Base-by-base conservation (phyloP, 202 grass and related monocot genomes). In the Schoenoplectus triqueter region DNA sequence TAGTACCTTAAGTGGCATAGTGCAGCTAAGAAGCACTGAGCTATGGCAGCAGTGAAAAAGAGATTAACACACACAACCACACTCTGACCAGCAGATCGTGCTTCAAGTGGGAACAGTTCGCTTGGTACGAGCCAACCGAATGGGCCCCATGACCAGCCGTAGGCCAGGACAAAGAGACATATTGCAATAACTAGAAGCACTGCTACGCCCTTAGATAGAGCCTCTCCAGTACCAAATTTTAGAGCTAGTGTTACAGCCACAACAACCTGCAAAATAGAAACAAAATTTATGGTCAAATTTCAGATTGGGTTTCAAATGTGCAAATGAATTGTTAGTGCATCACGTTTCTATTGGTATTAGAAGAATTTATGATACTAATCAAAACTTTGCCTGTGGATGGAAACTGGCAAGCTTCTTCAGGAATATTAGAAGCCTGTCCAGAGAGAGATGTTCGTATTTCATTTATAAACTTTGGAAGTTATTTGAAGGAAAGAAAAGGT, bases 11-110 rank as follows among this genome's bases (percentile, higher is more conserved):
- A 86, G 86, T 95, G 96, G 90, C 93, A 98, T 39, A 98, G 63
- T 62, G 92, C 92, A 11, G 93, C 93, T 20, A 98, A 90, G 90
- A 98, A 98, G 88, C 93, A 95, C 91, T 99, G 93, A 50, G 96
- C 96, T 10, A 99, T 94, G 2, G 91, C 96, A 1, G 96, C 96
- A 3, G 96, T 98, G 88, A 92, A 98, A 90, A 99, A 95, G 63
- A 98, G 92, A 87, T 98, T 98, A 68, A 95, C 96, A 81, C 90
- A 94, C 22, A 98, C 96, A 71, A 98, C 96, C 10, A 98, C 89
- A 89, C 96, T 98, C 84, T 98, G 96, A 22, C 96, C 96, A 41
- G 91, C 96, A 9, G 93, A 98, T 18, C 96, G 69, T 87, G 91
- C 94, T 89, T 99, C 96, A 66, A 95, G 87, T 8, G 96, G 96